These are phyloP conservation scores for Tetrastigma voinierianum DNA, from an alignment of 164 flowering plant genomes.

Conservation along the genomic window DNA sequence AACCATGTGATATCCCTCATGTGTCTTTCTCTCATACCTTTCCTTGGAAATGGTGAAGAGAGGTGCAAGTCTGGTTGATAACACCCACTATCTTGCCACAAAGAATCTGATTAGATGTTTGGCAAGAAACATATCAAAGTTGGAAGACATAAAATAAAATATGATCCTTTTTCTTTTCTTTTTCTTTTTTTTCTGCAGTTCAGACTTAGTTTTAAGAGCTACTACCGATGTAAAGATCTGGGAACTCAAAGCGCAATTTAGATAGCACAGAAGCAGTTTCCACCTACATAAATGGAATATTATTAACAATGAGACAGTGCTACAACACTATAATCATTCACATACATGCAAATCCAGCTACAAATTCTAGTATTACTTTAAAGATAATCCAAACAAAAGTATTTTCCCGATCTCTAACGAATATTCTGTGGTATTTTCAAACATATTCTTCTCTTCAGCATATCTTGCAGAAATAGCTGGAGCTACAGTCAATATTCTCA, in stretches of 20 bases:
- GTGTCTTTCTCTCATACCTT: too few relatives aligned
- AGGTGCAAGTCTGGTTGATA: slow-evolving; percentile 65
- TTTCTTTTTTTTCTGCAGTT: background rate
- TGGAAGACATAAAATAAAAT: background rate
- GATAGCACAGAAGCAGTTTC: slow-evolving; percentile 67
- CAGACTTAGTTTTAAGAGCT: background rate
- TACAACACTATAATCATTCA: background rate
- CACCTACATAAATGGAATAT: slow-evolving; percentile 40
- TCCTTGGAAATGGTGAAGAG: slow-evolving; percentile 55
- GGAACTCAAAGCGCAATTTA: slow-evolving; percentile 66
- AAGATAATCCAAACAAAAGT: too few relatives aligned
- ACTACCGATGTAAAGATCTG: slow-evolving; percentile 81
- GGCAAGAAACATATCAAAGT: background rate
- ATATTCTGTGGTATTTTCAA: too few relatives aligned
- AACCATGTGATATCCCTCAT: background rate
- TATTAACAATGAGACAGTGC: background rate
- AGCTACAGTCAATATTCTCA: too few relatives aligned
- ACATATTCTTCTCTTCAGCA: too few relatives aligned
- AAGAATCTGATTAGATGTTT: background rate
- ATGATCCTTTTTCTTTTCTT: too few relatives aligned
- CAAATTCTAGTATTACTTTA: background rate
- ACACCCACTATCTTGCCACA: slow-evolving; percentile 52
- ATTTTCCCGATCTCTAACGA: too few relatives aligned
- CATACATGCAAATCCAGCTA: background rate
- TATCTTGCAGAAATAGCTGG: too few relatives aligned